Conservation (phyloP, 2,329 filamentous ascomycete species). For the Diplodia corticola region DNA sequence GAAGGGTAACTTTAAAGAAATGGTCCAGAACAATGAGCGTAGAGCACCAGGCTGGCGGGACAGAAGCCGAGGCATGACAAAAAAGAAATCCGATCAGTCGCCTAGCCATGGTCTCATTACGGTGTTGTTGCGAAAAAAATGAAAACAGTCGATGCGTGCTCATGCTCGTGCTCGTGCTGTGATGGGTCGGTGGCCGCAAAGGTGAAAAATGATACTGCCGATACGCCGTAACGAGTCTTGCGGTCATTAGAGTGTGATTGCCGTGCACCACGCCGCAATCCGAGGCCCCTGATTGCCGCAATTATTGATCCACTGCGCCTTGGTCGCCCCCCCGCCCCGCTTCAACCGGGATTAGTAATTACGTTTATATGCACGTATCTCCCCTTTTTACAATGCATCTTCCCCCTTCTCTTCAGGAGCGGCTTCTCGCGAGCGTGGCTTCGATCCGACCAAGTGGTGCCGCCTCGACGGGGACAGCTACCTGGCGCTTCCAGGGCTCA, state of each 20-base stretch:
- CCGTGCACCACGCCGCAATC: neutral
- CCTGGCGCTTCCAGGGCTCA: conserved; percentile 13
- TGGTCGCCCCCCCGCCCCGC: conserved; percentile 9
- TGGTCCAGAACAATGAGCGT: neutral
- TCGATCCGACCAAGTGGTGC: neutral
- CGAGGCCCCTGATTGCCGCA: conserved; percentile 9
- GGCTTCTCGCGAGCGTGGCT: neutral
- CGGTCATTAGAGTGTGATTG: conserved; percentile 15
- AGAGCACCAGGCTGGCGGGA: conserved; percentile 15
- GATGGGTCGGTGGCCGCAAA: conserved; percentile 4
- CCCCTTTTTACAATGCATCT: conserved; percentile 11
- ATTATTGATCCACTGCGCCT: conserved; percentile 10
- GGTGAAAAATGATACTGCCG: neutral
- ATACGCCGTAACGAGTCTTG: conserved; percentile 14
- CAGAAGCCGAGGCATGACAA: conserved; percentile 7
- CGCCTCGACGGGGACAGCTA: neutral
- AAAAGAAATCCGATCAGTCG: neutral
- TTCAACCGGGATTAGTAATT: conserved; percentile 16
- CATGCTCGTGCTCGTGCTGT: conserved; percentile 10
- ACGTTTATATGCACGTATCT: conserved; percentile 18
- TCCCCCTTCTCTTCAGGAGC: conserved; percentile 1
- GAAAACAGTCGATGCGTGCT: conserved; percentile 11
- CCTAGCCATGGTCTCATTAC: conserved; percentile 18
- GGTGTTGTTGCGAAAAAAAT: conserved; percentile 5
- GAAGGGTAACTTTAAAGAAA: conserved; percentile 3